Conservation (phyloP, 2,329 filamentous ascomycete genomes). For the Aspergillus caelatus region DNA sequence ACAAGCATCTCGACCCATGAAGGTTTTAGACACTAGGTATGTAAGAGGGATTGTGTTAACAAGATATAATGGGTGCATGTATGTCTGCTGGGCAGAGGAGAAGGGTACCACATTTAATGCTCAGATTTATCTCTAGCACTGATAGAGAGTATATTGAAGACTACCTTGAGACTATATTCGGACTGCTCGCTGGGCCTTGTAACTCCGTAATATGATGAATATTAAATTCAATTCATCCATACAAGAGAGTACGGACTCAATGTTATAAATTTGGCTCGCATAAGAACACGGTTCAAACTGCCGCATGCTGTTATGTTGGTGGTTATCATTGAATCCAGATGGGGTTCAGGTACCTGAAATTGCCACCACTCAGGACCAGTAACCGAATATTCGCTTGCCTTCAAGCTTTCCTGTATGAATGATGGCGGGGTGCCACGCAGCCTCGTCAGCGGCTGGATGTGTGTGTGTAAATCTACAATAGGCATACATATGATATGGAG, state of each 20-base stretch:
- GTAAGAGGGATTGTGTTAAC: not conserved
- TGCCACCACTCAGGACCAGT: not conserved
- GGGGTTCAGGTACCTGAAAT: not conserved
- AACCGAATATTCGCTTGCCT: constrained; percentile 5
- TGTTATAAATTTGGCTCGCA: not conserved
- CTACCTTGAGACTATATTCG: not conserved
- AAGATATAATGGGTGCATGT: not conserved
- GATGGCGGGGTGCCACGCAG: not conserved
- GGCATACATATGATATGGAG: not conserved
- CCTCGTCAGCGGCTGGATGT: not conserved
- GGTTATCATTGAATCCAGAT: not conserved
- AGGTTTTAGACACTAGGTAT: not conserved
- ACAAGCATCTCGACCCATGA: constrained; percentile 5
- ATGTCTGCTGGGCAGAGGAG: not conserved
- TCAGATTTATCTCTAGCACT: not conserved
- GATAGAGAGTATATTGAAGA: not conserved
- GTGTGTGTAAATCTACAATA: not conserved
- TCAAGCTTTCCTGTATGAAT: constrained; percentile 6
- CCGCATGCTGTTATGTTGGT: not conserved
- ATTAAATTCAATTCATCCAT: not conserved
- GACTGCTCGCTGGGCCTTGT: not conserved
- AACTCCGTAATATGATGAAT: not conserved
- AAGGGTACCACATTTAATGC: not conserved
- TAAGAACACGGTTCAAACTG: not conserved
- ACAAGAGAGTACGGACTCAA: not conserved